A percentile compares a stretch with the other conserved stretches of the same genome.
These are phyloP conservation scores for Penicillium herquei DNA, from an alignment of 495 filamentous ascomycete genomes.

Conservation along the genomic window DNA sequence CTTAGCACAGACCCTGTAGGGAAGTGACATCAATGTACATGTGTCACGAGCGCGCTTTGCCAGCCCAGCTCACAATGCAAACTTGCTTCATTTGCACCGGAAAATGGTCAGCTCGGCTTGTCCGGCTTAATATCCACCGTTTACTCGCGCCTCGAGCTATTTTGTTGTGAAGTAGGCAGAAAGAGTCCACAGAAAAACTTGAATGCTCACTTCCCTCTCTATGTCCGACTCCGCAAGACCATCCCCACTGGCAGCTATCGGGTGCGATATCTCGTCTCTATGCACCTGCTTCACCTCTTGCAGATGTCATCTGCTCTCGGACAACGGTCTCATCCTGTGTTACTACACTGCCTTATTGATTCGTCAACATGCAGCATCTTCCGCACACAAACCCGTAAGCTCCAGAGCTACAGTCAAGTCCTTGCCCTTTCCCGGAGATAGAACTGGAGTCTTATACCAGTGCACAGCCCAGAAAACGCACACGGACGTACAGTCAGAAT, in stretches of 20 bases:
- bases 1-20: neutral
- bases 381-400: neutral
- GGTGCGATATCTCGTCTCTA: neutral
- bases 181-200: no score
- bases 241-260: no score
- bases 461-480: neutral
- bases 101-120: neutral
- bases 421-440: no score
- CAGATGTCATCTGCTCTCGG: neutral
- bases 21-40: neutral
- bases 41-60: neutral
- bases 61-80: neutral
- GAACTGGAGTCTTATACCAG: neutral
- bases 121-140: neutral
- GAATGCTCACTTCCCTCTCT: no score
- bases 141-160: no score
- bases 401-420: neutral
- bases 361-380: neutral
- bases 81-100: no score
- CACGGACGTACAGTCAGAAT: no score
- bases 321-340: neutral
- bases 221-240: no score
- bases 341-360: neutral
- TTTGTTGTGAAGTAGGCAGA: no score
- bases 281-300: neutral